Evolutionary conservation across 495 filamentous ascomycete species (phyloP).

Genomic region (Tuber magnatum): DNA sequence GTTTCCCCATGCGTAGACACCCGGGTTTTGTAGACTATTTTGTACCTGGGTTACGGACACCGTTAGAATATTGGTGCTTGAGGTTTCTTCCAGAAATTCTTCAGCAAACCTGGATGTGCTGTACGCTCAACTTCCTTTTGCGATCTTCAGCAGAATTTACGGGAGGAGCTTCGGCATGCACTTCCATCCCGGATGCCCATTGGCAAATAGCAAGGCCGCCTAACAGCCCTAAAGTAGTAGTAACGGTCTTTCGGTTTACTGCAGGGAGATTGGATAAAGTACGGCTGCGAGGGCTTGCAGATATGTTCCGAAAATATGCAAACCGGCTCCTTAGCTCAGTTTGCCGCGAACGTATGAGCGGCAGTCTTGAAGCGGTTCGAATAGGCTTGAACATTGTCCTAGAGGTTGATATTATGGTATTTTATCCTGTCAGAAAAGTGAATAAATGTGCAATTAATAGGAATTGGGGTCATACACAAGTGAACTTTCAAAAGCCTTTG

Average conservation of each 20-base stretch:
- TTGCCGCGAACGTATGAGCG: not conserved
- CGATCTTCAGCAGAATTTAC: conserved; percentile 45
- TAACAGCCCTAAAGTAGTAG: conserved; percentile 21
- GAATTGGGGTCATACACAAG: not conserved
- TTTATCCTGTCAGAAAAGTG: not conserved
- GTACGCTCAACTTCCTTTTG: conserved; percentile 49
- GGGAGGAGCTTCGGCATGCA: conserved; percentile 49
- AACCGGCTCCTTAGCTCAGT: not conserved
- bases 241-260: not conserved
- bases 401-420: not conserved
- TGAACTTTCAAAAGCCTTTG: not conserved
- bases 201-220: conserved; percentile 36
- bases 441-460: not conserved
- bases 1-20: conserved; percentile 86
- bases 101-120: conserved; percentile 56
- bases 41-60: conserved; percentile 75
- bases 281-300: not conserved
- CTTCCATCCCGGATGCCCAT: conserved; percentile 20
- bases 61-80: conserved; percentile 43
- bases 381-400: not conserved
- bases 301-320: not conserved
- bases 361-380: not conserved
- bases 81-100: not conserved
- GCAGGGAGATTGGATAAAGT: not conserved
- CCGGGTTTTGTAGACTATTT: conserved; percentile 64